phyloP scores from a whole-genome alignment of 1,284 basidiomycete species.

The Cystobasidium sp. region DNA sequence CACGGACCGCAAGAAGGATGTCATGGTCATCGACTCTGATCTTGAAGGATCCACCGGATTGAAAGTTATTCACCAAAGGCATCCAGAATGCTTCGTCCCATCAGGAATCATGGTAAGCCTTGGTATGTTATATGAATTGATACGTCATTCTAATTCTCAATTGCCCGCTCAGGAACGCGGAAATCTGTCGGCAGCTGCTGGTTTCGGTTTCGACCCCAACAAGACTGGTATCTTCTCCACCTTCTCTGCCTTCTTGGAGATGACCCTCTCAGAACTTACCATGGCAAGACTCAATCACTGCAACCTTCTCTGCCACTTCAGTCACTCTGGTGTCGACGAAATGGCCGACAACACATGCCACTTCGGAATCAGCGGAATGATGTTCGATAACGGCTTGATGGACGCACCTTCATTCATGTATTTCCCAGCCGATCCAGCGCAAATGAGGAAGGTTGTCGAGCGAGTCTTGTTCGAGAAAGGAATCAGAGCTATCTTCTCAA shows the following conservation, averaged over 20 bases:
- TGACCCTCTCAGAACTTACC: constrained; percentile 83
- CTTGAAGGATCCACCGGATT: constrained; percentile 83
- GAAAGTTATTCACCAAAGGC: constrained; percentile 81
- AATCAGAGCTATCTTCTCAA: constrained; percentile 80
- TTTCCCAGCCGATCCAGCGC: constrained; percentile 78
- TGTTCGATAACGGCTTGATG: constrained; percentile 79
- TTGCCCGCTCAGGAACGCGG: constrained; percentile 61
- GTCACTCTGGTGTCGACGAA: constrained; percentile 71
- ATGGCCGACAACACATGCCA: constrained; percentile 74
- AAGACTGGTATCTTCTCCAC: constrained; percentile 68
- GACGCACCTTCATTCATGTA: constrained; percentile 78
- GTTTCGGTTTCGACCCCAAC: constrained; percentile 67
- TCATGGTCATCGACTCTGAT: constrained; percentile 85
- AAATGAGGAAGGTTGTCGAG: constrained; percentile 76
- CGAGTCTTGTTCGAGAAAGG: constrained; percentile 79
- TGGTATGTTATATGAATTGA: background rate
- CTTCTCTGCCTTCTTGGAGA: constrained; percentile 85
- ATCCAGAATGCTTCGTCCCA: constrained; percentile 80
- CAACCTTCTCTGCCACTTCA: constrained; percentile 83
- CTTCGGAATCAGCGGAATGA: constrained; percentile 73
- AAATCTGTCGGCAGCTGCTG: constrained; percentile 81
- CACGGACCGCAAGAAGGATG: constrained; percentile 75
- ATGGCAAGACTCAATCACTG: constrained; percentile 84
- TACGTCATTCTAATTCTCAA: background rate
- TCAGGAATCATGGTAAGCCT: constrained; percentile 75